These are phyloP conservation scores for Schizochytrium sp. DNA, from an alignment of 108 stramenopile species.

Conservation along the genomic window DNA sequence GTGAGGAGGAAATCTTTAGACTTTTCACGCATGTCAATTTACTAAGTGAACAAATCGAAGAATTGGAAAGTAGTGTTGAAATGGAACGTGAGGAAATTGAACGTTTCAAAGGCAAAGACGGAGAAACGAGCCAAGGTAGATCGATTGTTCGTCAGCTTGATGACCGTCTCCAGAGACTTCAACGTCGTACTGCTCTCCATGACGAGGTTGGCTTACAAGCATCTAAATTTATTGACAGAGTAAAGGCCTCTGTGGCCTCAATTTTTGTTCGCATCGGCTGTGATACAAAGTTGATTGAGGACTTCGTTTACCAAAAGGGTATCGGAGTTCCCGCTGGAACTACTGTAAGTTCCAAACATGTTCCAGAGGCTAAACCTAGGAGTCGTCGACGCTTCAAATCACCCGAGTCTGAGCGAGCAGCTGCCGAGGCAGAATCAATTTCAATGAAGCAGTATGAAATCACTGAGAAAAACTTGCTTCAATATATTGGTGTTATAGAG, in stretches of 20 bases:
- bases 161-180: neutral
- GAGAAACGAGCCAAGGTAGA: constrained; percentile 28
- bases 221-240: neutral
- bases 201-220: constrained; percentile 49
- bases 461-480: constrained; percentile 38
- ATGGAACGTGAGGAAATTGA: constrained; percentile 56
- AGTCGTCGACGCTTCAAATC: neutral
- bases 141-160: constrained; percentile 31
- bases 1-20: constrained; percentile 46
- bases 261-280: constrained; percentile 58
- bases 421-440: constrained; percentile 28
- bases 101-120: constrained; percentile 33
- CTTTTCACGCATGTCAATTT: constrained; percentile 49
- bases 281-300: constrained; percentile 48
- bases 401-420: neutral
- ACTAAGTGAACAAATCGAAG: constrained; percentile 55
- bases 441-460: constrained; percentile 37
- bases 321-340: neutral
- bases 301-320: constrained; percentile 13
- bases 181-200: neutral
- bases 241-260: constrained; percentile 52
- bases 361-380: neutral
- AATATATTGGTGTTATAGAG: constrained; percentile 49
- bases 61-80: constrained; percentile 32
- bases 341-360: neutral